These are phyloP conservation scores for Irpex sp. DNA, from an alignment of 1,284 basidiomycete genomes.

Conservation along the genomic window DNA sequence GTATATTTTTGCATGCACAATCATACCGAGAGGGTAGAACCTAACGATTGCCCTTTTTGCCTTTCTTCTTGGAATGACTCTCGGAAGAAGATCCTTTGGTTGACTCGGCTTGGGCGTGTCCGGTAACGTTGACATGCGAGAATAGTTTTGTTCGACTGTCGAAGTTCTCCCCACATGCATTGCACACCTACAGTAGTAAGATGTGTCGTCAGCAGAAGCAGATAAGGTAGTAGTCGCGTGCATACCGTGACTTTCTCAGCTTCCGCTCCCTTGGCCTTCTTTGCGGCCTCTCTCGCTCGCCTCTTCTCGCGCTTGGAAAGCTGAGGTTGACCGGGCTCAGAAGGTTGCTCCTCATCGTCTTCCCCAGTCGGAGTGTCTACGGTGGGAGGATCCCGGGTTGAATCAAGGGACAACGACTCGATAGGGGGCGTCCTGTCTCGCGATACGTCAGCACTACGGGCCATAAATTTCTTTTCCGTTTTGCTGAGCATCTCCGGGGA, in stretches of 20 bases:
- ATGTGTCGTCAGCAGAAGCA: background rate
- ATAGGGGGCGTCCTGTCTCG: background rate
- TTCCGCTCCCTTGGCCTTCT: slow-evolving; percentile 47
- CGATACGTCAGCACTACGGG: background rate
- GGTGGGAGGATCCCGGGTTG: background rate
- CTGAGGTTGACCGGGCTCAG: slow-evolving; percentile 27
- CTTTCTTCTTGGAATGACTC: slow-evolving; percentile 30
- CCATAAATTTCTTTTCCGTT: slow-evolving; percentile 19
- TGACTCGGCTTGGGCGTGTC: slow-evolving; percentile 64
- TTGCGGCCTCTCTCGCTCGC: slow-evolving; percentile 73
- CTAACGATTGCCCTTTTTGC: slow-evolving; percentile 36
- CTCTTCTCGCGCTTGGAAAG: slow-evolving; percentile 82
- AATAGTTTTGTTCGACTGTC: slow-evolving; percentile 79
- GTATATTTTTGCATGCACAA: background rate
- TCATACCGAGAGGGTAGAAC: background rate
- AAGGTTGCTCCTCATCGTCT: background rate
- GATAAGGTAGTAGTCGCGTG: background rate
- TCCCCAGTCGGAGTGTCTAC: background rate
- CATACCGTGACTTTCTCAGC: slow-evolving; percentile 16
- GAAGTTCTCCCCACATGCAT: slow-evolving; percentile 68
- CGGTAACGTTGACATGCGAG: slow-evolving; percentile 66
- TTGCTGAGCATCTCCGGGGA: slow-evolving; percentile 21
- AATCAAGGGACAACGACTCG: background rate
- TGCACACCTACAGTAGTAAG: slow-evolving; percentile 50
- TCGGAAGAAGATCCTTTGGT: slow-evolving; percentile 24